Base-by-base conservation (phyloP, 2,329 filamentous ascomycete species). In the Periglandula ipomoeae region DNA sequence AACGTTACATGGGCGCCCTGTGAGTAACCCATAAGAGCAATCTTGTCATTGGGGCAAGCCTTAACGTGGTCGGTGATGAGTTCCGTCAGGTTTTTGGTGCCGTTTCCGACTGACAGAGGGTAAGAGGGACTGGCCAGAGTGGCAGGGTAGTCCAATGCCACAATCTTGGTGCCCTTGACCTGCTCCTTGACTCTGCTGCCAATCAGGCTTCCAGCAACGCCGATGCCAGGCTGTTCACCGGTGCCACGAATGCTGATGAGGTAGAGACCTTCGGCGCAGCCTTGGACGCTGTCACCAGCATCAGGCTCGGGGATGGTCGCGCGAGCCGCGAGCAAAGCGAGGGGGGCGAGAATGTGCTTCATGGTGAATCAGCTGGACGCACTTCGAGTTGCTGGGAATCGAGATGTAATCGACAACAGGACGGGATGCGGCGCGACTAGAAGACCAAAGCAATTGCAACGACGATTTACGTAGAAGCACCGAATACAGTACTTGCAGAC, bases 1-100 rank as follows among this genome's bases (percentile, higher is more conserved):
- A 55, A 55, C 2, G 61, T 50, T 30, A 71, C 55, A 30, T 72
- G 68, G 0, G 67, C 69, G 30, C 69, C 69, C 63, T 71, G 69
- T 2, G 69, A 72, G 50, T 67, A 72, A 1, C 69, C 69, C 40
- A 72, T 43, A 26, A 72, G 53, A 4, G 66, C 69, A 43, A 72
- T 59, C 57, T 70, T 69, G 47, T 58, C 59, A n/a, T 62, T 52
- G 7, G 69, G 68, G 35, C 69, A 72, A 4, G 56, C 56, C 26
- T 56, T 44, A 52, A 56, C 54, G 51, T 72, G 70, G 20, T 56
- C 49, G 11, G 53, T 53, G 37, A 72, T 50, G 43, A 58, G 55
- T 24, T 56, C 39, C 17, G 58, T 63, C 58, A 70, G 50, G 30
- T 55, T 59, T 38, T 58, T 38, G 37, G 58, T 57, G 24, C 69